These are phyloP conservation scores for Diaporthe sp. DNA, from an alignment of 2,329 filamentous ascomycete genomes.

Conservation along the genomic window DNA sequence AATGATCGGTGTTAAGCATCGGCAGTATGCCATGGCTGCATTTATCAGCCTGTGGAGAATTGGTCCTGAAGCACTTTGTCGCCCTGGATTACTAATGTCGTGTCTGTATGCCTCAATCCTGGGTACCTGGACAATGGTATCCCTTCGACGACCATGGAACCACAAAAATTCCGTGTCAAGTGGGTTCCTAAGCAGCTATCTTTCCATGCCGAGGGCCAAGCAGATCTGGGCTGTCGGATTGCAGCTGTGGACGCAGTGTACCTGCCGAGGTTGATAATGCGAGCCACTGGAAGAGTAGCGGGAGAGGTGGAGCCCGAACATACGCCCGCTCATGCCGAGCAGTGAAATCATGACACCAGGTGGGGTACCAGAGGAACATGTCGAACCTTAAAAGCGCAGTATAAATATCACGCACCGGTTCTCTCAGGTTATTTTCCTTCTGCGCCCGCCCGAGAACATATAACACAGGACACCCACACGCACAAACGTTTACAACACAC, in stretches of 20 bases:
- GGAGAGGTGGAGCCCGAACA: constrained; percentile 9
- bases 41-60: constrained; percentile 13
- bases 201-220: neutral
- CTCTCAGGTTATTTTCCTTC: neutral
- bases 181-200: neutral
- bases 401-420: constrained; percentile 6
- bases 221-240: neutral
- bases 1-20: neutral
- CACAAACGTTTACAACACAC: neutral
- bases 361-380: constrained; percentile 2
- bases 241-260: neutral
- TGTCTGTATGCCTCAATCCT: neutral
- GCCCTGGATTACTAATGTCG: neutral
- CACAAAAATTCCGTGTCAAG: neutral
- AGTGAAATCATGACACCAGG: neutral
- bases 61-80: neutral
- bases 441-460: neutral
- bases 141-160: neutral
- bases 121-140: neutral
- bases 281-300: no score
- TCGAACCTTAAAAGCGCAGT: constrained; percentile 2
- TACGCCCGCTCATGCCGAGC: neutral
- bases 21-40: neutral
- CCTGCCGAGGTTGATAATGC: constrained; percentile 7
- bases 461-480: neutral